Evolutionary conservation across 257 asterid genomes (phyloP), one percentile per base, ranked within the genome.

Genomic region (Solanum medicagineum): DNA sequence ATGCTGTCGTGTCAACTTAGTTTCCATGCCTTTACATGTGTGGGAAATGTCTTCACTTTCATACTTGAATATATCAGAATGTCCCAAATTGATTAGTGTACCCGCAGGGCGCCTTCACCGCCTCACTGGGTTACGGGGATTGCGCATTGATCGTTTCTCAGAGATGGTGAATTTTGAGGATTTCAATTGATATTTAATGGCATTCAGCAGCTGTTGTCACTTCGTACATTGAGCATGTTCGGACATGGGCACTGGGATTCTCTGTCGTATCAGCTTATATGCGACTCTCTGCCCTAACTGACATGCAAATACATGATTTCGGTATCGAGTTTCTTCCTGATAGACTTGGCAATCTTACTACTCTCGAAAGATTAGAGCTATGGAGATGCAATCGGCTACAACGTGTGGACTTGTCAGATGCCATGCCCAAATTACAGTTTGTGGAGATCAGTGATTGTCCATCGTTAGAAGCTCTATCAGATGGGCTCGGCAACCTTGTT

Each of bases 301-400:
- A 0, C 0, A 8, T 90, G 1, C 0, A 0, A 1, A 13, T 89
- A 8, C 0, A 2, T 5, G 63, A 47, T 1, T 89, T 86, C 2
- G 86, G 84, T 74, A 47, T 87, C 0, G 75, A 89, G 74, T 59
- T 29, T n/a, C 74, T 91, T n/a, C 91, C 89, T 3, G 81, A 84
- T 44, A 87, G 87, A 85, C 20, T 89, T 19, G 90, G 32, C 20
- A 84, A 85, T 40, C 79, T 86, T 55, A 22, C 60, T 1, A 75
- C 87, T 44, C 88, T 86, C 12, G 24, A 79, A 81, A 0, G 0
- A 0, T 80, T 87, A 8, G 0, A 0, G 0, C 44, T 90, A 0
- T 0, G 0, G 0, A 3, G 32, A 0, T 85, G 85, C 49, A 10
- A 79, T 7, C 83, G 29, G 63, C 77, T 87, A 3, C 81, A 7